Base-by-base conservation (phyloP, 2,329 filamentous ascomycete species). In the Chalara sp. region DNA sequence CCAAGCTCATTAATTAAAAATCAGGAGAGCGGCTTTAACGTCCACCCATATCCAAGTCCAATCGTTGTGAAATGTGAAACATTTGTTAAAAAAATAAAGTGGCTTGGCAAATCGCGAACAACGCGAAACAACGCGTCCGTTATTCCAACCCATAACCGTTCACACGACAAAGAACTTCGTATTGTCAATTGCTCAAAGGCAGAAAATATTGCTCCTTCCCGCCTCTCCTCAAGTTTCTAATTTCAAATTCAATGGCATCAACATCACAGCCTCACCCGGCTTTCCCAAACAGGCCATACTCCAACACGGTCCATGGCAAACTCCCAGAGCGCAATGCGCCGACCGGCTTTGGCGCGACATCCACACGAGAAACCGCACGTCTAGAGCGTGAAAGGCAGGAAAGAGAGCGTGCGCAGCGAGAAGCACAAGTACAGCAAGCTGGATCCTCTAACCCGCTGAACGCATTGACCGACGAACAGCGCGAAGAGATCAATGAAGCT, bases 401-500 rank as follows among this genome's bases (percentile, higher is more conserved):
- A 48, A 61, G 58, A 41, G 62, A 62, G 54, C 60, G 58, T 33
- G 52, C 49, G 46, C 55, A 61, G 43, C 42, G 39, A 8, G 54
- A 61, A 40, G 43, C 35, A 8, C 42, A 55, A 41, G 48, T 37
- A 29, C 50, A 53, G 32, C 52, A 39, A 29, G 47, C 53, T 6
- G 57, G 52, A n/a, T 32, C 53, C 4, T 45, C 56, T 31, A 59
- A 58, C 47, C 49, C 57, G 12, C 29, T 63, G 32, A 58, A 57
- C 21, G 55, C 80, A 67, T 66, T 97, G 59, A 85, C 83, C 21
- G 91, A 96, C 64, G 91, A 96, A 70, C 91, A 96, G 68, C 80
- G 86, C 58, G 89, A 95, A 64, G 91, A 96, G 69, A 92, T 96
- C 57, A 89, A 89, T 67, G 91, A 96, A 76, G 91, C 92, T 57